These are phyloP conservation scores for Melampsora americana DNA, from an alignment of 1,284 basidiomycete species.

Conservation along the genomic window DNA sequence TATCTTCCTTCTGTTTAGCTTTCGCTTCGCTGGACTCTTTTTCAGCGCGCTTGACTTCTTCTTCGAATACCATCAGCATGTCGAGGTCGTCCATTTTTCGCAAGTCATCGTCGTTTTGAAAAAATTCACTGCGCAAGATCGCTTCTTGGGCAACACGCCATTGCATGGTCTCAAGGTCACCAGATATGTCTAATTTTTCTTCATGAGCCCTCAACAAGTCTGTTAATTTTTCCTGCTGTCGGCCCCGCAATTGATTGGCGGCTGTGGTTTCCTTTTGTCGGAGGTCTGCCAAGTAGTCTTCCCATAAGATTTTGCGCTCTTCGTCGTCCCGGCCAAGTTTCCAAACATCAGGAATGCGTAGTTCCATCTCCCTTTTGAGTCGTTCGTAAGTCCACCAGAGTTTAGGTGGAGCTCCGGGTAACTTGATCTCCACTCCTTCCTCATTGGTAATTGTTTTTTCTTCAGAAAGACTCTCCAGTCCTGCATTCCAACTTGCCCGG, in stretches of 20 bases:
- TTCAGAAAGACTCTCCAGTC: conserved; percentile 46
- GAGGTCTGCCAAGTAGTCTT: conserved; percentile 79
- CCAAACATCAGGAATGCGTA: conserved; percentile 60
- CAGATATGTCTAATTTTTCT: conserved; percentile 37
- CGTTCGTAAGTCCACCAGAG: conserved; percentile 53
- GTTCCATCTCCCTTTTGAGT: conserved; percentile 46
- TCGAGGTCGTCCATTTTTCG: conserved; percentile 79
- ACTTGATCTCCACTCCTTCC: conserved; percentile 47
- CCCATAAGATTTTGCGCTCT: conserved; percentile 78
- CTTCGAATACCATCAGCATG: conserved; percentile 83
- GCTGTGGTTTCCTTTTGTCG: conserved; percentile 77
- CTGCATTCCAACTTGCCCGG: conserved; percentile 47
- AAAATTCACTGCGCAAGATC: conserved; percentile 72
- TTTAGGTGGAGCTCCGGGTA: conserved; percentile 48
- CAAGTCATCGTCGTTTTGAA: conserved; percentile 69
- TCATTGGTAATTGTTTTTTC: conserved; percentile 45
- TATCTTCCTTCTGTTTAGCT: conserved; percentile 73
- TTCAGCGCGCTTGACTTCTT: conserved; percentile 79
- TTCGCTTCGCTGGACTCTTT: conserved; percentile 80
- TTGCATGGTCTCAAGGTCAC: conserved; percentile 62
- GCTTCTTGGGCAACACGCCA: conserved; percentile 77
- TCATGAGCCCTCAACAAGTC: conserved; percentile 35
- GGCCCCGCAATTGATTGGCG: conserved; percentile 47
- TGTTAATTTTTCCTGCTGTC: conserved; percentile 41
- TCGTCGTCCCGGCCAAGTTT: conserved; percentile 74